Conservation (phyloP, 2,329 filamentous ascomycete genomes). For the Ophiocordyceps australis region DNA sequence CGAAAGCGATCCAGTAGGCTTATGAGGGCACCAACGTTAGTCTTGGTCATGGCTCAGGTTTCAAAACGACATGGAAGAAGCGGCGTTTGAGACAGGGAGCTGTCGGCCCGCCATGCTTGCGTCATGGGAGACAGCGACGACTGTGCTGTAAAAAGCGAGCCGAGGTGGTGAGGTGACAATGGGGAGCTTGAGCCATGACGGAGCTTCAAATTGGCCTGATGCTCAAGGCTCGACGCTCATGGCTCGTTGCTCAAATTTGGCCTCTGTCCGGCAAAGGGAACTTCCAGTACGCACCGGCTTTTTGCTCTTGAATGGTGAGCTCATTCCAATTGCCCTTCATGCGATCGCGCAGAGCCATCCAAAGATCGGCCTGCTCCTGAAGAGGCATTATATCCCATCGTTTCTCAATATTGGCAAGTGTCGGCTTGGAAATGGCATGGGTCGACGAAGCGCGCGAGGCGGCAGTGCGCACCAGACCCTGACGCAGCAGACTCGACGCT, state of each 20-base stretch:
- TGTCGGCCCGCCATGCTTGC: no score
- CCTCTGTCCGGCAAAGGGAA: no score
- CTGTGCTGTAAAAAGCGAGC: no score
- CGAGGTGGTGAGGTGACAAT: no score
- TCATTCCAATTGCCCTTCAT: constrained; percentile 98
- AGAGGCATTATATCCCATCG: constrained; percentile 96
- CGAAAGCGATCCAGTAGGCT: constrained; percentile 99
- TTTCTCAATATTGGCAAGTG: constrained; percentile 96
- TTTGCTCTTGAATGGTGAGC: constrained; percentile 93
- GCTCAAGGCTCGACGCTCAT: no score
- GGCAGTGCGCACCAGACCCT: constrained; percentile 22
- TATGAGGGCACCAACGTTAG: constrained; percentile 21
- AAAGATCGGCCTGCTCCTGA: constrained; percentile 97
- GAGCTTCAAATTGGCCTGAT: no score
- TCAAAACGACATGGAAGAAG: no score
- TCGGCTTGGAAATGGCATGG: constrained; percentile 95
- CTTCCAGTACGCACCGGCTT: constrained; percentile 74
- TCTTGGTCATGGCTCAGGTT: constrained; percentile 10
- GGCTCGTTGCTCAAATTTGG: no score
- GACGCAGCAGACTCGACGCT: constrained; percentile 33
- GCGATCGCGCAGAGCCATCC: constrained; percentile 94
- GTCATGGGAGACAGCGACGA: no score
- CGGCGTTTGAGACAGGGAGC: no score
- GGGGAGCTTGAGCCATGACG: constrained; percentile 1
- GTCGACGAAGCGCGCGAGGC: constrained; percentile 42